A percentile compares a stretch with the other conserved stretches of the same genome.
Evolutionary conservation across 108 stramenopile genomes (phyloP).

Genomic region (Discostella stelligeroides): DNA sequence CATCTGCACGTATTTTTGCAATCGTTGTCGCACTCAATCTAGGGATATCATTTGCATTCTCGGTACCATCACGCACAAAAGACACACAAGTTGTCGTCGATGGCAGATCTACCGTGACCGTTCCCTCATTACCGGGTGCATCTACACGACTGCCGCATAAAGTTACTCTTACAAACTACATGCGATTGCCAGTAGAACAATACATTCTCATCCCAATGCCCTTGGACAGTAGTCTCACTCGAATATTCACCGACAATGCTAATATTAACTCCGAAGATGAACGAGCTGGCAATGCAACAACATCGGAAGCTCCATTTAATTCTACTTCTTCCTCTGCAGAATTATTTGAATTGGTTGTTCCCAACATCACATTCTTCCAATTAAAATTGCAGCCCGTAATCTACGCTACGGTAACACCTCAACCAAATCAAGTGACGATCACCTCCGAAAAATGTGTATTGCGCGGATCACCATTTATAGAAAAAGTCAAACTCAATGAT

Average conservation of each 20-base stretch:
- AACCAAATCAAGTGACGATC: slow-evolving; percentile 32
- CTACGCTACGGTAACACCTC: slow-evolving; percentile 33
- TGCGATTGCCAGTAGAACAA: slow-evolving; percentile 51
- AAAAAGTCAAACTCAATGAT: slow-evolving; percentile 47
- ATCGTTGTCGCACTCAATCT: slow-evolving; percentile 10
- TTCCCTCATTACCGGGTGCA: background rate
- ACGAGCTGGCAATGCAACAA: no score
- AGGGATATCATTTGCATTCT: slow-evolving; percentile 7
- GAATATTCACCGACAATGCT: slow-evolving; percentile 1
- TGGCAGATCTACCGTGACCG: slow-evolving; percentile 19
- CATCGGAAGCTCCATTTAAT: background rate
- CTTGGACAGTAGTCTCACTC: slow-evolving; percentile 36
- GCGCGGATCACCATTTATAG: slow-evolving; percentile 48
- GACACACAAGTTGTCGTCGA: slow-evolving; percentile 39
- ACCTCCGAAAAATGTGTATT: slow-evolving; percentile 41
- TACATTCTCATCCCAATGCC: slow-evolving; percentile 54
- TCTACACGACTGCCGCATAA: slow-evolving; percentile 12
- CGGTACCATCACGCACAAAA: slow-evolving; percentile 8
- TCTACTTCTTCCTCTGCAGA: background rate
- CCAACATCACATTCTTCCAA: slow-evolving; percentile 45
- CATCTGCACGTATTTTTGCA: background rate
- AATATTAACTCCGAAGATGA: no score
- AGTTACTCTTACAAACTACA: slow-evolving; percentile 45
- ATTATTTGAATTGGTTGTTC: slow-evolving; percentile 45
- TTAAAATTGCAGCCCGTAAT: slow-evolving; percentile 45